A percentile compares a stretch with the other conserved stretches of the same genome.
Conservation (phyloP, 257 asterid species). For the Solanum chmielewskii region DNA sequence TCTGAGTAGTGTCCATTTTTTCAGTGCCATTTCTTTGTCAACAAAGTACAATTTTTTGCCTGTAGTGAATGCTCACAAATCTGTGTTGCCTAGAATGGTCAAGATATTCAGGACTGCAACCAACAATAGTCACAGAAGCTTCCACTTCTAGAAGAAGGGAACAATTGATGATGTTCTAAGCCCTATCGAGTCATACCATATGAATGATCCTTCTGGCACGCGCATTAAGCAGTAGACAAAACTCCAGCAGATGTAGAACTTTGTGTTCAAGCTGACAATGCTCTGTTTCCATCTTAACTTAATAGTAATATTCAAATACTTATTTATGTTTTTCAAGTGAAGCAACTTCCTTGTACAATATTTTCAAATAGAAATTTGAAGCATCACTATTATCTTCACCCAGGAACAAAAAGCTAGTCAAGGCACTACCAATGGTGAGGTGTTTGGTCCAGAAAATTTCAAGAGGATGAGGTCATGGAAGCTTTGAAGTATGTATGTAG, state of each 20-base stretch:
- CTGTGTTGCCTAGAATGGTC: background rate
- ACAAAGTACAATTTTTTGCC: background rate
- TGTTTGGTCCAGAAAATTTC: background rate
- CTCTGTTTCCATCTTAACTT: background rate
- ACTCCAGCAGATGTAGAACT: too few relatives aligned
- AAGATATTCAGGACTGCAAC: background rate
- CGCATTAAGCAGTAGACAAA: too few relatives aligned
- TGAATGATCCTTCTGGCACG: too few relatives aligned
- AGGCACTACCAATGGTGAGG: background rate
- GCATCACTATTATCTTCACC: background rate
- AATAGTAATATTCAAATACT: background rate
- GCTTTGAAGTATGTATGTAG: conserved; percentile 34
- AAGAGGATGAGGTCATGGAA: background rate
- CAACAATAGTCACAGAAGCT: too few relatives aligned
- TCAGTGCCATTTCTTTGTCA: background rate
- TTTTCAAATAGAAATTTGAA: background rate
- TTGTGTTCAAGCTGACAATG: too few relatives aligned
- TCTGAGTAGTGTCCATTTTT: background rate
- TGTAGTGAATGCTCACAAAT: background rate
- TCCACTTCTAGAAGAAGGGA: too few relatives aligned
- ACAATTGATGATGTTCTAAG: too few relatives aligned
- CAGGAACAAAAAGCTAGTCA: background rate
- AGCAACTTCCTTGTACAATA: background rate
- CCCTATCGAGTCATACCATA: too few relatives aligned
- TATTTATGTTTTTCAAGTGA: background rate